Percentiles rank a stretch among this genome's conserved stretches.
Conservation (phyloP, 176 grass and related monocot species). For the Typha latifolia region DNA sequence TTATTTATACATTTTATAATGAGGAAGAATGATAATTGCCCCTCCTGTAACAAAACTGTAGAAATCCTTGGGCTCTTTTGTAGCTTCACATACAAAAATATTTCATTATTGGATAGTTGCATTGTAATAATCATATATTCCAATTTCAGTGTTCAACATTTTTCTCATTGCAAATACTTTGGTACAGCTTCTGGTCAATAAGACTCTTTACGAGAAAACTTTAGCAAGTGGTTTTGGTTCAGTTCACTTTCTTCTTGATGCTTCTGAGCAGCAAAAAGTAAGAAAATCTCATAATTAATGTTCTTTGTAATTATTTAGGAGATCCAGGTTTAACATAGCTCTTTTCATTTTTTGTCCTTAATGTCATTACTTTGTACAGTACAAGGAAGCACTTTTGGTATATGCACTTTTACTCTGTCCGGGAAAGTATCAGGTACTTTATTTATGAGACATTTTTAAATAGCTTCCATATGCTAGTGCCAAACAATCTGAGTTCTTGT, state of each 20-base stretch:
- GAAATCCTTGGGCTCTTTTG: no score
- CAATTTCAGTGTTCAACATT: neutral
- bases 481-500: no score
- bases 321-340: neutral
- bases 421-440: constrained; percentile 56
- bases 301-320: neutral
- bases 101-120: neutral
- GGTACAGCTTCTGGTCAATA: constrained; percentile 85
- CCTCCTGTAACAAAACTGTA: no score
- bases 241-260: constrained; percentile 92
- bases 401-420: constrained; percentile 66
- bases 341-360: neutral
- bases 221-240: constrained; percentile 93
- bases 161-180: constrained; percentile 15
- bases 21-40: no score
- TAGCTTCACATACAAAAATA: neutral
- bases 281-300: neutral
- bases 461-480: no score
- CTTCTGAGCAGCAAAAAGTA: constrained; percentile 98
- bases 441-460: neutral
- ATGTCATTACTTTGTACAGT: constrained; percentile 38
- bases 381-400: constrained; percentile 82
- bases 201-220: constrained; percentile 86
- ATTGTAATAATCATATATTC: neutral
- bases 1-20: no score